Evolutionary conservation across 768 basidiomycete genomes (phyloP), one percentile per base, ranked within the genome.

Genomic region (Fistulinella prunicolor): DNA sequence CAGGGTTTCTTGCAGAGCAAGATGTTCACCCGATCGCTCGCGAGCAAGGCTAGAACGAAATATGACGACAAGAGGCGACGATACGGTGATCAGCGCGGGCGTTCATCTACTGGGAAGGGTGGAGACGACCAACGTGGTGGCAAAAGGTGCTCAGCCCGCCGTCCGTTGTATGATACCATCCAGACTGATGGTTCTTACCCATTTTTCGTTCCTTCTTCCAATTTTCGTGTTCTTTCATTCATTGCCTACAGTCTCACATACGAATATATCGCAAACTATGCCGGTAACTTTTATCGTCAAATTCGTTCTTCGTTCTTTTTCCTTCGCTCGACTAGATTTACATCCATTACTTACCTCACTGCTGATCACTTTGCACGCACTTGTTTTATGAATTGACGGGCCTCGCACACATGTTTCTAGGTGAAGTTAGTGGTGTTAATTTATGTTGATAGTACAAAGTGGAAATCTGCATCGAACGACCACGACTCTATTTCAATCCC

Each of bases 81-180:
- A 41, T 43, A 23, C 40, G 12, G 30, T 20, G 1, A 7, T 39
- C 26, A 42, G 48, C 37, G 53, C 53, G 0, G 41, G 42, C 1
- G 34, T 45, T 13, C 51, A 17, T 32, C 24, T 39, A 6, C 24
- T 37, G 16, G 42, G 50, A 4, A 40, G 37, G 26, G 38, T 40
- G 9, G 66, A 62, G n/a, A 38, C 65, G 54, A 21, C 57, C 62
- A n/a, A 49, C 52, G 17, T 66, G 64, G 64, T 66, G 64, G 64
- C 61, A 58, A 39, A 66, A 66, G 42, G 64, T 68, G 37, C 53
- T 66, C 16, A 53, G 42, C 39, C 29, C 56, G 13, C 63, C 60
- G 6, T 30, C 28, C 14, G 41, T 8, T 23, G 53, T 24, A 37
- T 59, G 43, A 59, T 21, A 23, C 16, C 29, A n/a, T 24, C 2